These are phyloP conservation scores for Phalaenopsis hybrid DNA, from an alignment of 116 monocot species.

Conservation along the genomic window DNA sequence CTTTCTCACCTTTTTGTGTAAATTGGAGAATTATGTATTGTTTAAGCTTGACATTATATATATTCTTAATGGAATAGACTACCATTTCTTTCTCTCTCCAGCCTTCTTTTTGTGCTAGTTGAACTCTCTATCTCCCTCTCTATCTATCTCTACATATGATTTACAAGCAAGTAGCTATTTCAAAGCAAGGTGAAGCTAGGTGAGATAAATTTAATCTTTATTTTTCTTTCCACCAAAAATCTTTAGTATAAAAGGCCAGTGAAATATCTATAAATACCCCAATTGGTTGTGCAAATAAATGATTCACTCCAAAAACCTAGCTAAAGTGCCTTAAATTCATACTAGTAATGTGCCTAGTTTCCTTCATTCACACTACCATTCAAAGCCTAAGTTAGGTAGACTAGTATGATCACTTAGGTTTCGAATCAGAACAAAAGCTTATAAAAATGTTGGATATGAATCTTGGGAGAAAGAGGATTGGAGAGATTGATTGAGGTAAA, in stretches of 20 bases:
- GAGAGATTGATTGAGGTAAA: not conserved
- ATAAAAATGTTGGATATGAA: too few species aligned
- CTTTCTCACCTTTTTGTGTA: too few species aligned
- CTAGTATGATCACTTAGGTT: too few species aligned
- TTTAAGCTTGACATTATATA: too few species aligned
- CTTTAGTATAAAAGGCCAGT: not conserved
- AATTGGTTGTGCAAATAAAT: not conserved
- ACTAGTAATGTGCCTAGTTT: not conserved
- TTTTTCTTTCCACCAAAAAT: not conserved
- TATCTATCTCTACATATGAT: too few species aligned
- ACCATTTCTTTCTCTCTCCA: too few species aligned
- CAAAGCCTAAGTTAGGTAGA: not conserved
- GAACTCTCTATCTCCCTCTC: too few species aligned
- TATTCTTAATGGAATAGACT: too few species aligned
- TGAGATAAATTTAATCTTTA: not conserved
- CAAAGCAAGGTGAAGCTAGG: not conserved
- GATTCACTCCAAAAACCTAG: not conserved
- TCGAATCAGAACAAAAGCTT: too few species aligned
- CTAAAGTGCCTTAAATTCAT: not conserved
- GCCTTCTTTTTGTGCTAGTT: too few species aligned
- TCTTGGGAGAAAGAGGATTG: not conserved
- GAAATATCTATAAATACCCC: not conserved
- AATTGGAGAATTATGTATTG: too few species aligned
- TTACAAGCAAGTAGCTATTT: too few species aligned
- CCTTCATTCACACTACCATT: not conserved